Evolutionary conservation across 192 early-diverging fungal genomes (phyloP).

Genomic region (Mortierella hygrophila): DNA sequence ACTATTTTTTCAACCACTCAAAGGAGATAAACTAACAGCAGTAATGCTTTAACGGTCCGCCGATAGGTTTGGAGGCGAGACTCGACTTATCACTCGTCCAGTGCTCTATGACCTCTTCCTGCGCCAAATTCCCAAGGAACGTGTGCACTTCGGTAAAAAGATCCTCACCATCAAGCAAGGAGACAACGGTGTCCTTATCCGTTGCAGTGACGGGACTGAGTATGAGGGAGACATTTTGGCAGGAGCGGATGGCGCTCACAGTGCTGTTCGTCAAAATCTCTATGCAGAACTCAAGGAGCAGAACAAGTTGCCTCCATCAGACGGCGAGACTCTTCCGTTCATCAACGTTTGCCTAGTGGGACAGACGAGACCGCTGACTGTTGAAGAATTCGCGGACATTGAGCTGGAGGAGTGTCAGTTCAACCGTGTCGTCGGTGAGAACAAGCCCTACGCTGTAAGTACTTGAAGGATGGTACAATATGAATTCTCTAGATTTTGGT

Average conservation of each 20-base stretch:
- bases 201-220: conserved; percentile 3
- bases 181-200: conserved; percentile 34
- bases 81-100: conserved; percentile 2
- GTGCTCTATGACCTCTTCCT: conserved; percentile 14
- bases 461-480: too few relatives aligned
- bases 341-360: conserved; percentile 12
- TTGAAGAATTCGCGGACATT: too few relatives aligned
- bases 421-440: neutral
- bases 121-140: neutral
- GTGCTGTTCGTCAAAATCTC: conserved; percentile 20
- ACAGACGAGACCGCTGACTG: neutral
- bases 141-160: conserved; percentile 23
- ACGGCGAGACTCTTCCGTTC: neutral
- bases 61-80: conserved; percentile 1
- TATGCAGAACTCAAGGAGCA: conserved; percentile 1
- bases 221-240: conserved; percentile 33
- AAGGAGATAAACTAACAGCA: too few relatives aligned
- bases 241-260: conserved; percentile 44
- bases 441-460: conserved; percentile 19
- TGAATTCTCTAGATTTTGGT: too few relatives aligned
- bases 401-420: neutral
- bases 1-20: too few relatives aligned
- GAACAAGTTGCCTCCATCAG: neutral
- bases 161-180: neutral
- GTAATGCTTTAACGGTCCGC: too few relatives aligned